phyloP scores from a whole-genome alignment of 306 rosid species.

The Prunus kanzakura region DNA sequence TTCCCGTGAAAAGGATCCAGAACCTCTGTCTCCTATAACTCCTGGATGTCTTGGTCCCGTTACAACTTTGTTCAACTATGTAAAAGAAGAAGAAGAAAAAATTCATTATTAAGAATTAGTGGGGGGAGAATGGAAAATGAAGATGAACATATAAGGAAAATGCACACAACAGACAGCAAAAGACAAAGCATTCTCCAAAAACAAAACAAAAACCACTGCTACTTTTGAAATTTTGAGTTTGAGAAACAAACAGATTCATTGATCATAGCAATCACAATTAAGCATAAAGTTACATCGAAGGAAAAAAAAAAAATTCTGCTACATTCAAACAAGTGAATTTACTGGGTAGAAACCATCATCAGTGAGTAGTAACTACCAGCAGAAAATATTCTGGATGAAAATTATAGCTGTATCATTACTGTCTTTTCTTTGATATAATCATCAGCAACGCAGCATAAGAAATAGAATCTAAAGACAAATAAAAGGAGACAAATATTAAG shows the following conservation, averaged over 20 bases:
- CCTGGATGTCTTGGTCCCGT: slow-evolving; percentile 93
- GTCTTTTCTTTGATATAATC: not conserved
- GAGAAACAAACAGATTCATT: not conserved
- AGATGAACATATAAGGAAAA: not conserved
- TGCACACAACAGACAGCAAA: not conserved
- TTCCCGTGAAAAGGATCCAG: slow-evolving; percentile 77
- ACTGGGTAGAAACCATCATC: not conserved
- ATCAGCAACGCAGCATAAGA: not conserved
- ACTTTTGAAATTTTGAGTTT: not conserved
- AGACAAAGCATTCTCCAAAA: not conserved
- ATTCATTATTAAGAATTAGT: not conserved
- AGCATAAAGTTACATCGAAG: not conserved
- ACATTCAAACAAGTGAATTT: not conserved
- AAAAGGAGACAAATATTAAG: not conserved
- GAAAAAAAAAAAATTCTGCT: not conserved
- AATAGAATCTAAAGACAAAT: not conserved
- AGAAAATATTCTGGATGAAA: not conserved
- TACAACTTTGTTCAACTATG: slow-evolving; percentile 84
- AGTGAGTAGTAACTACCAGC: not conserved
- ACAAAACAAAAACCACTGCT: not conserved
- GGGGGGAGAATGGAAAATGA: not conserved
- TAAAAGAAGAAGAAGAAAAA: slow-evolving; percentile 8
- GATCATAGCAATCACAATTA: not conserved
- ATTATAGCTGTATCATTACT: not conserved
- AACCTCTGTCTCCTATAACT: slow-evolving; percentile 94